Base-by-base conservation (phyloP, 306 rosid genomes). In the Vicia sativa region DNA sequence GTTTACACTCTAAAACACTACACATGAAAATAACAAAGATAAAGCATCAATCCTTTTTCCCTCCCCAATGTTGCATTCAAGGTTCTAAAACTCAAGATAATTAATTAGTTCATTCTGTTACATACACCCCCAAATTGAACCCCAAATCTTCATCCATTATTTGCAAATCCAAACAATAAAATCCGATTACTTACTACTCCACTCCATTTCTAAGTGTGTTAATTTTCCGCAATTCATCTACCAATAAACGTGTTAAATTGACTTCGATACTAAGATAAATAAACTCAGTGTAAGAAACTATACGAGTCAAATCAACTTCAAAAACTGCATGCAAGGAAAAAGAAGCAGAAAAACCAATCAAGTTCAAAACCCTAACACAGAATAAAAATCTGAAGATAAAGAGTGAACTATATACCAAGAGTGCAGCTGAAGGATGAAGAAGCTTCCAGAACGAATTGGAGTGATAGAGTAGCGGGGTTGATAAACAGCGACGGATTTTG, bases 1-100 rank as follows among this genome's bases (percentile, higher is more conserved):
- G 75, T 78, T 82, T 67, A 64, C 79, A 43, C 80, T 79, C 72
- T 52, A 38, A 38, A 62, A 77, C 16, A 46, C 45, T 35, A 45
- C 29, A 43, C 1, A 18, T 4, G 26, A 52, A 61, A 57, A 29
- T 54, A 34, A 18, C 21, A 74, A 64, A 70, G 26, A 46, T 29
- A 13, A 72, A 68, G 49, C 70, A 45, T 4, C n/a, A 13, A 49
- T 8, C 65, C 34, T 5, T 14, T 76, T 41, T 7, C 10, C 15
- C 42, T 23, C 41, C 35, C 74, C 15, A 70, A 31, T 15, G 11
- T 67, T 43, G 21, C 52, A 35, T 34, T 53, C 59, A 5, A 53
- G 16, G 4, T 23, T 53, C 12, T 53, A 53, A 53, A 34, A 58
- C 7, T 34, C 25, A 34, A 57, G n/a, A n/a, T n/a, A n/a, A n/a